A percentile compares a stretch with the other conserved stretches of the same genome.
These are phyloP conservation scores for Fusarium domesticum DNA, from an alignment of 2,329 filamentous ascomycete species.

Conservation along the genomic window DNA sequence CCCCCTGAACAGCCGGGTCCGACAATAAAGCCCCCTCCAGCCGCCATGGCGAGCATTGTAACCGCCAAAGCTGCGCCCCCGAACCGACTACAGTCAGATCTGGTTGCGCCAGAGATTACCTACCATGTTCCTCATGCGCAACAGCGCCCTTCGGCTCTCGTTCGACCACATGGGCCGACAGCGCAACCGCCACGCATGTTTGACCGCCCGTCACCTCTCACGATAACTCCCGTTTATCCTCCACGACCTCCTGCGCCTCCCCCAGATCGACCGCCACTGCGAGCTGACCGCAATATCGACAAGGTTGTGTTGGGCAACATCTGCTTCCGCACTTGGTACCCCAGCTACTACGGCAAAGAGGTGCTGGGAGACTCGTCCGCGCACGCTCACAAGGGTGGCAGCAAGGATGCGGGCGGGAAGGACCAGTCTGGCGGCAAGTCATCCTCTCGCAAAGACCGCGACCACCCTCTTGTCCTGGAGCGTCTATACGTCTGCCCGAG, in stretches of 20 bases:
- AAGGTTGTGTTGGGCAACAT: slow-evolving; percentile 83
- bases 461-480: slow-evolving; percentile 51
- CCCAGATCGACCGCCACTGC: slow-evolving; percentile 36
- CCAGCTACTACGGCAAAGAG: slow-evolving; percentile 82
- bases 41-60: slow-evolving; percentile 25
- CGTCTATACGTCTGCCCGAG: slow-evolving; percentile 82
- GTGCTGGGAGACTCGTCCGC: slow-evolving; percentile 51
- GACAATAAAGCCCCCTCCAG: slow-evolving; percentile 5
- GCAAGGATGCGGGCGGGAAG: slow-evolving; percentile 29
- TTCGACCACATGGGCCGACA: slow-evolving; percentile 35
- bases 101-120: slow-evolving; percentile 41
- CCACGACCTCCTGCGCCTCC: slow-evolving; percentile 34
- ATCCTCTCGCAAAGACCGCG: slow-evolving; percentile 35
- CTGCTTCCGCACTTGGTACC: slow-evolving; percentile 87
- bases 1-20: slow-evolving; percentile 25
- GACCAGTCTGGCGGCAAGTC: slow-evolving; percentile 29
- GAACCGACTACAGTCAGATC: slow-evolving; percentile 32
- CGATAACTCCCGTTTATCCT: slow-evolving; percentile 34
- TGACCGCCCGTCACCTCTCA: slow-evolving; percentile 27
- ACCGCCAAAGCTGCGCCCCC: slow-evolving; percentile 10
- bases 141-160: slow-evolving; percentile 30
- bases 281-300: slow-evolving; percentile 72
- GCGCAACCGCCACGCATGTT: slow-evolving; percentile 32
- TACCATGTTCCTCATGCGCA: slow-evolving; percentile 39
- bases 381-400: slow-evolving; percentile 28